Evolutionary conservation across 768 basidiomycete species (phyloP), one percentile per base, ranked within the genome.

Genomic region (Podaxis sp.): DNA sequence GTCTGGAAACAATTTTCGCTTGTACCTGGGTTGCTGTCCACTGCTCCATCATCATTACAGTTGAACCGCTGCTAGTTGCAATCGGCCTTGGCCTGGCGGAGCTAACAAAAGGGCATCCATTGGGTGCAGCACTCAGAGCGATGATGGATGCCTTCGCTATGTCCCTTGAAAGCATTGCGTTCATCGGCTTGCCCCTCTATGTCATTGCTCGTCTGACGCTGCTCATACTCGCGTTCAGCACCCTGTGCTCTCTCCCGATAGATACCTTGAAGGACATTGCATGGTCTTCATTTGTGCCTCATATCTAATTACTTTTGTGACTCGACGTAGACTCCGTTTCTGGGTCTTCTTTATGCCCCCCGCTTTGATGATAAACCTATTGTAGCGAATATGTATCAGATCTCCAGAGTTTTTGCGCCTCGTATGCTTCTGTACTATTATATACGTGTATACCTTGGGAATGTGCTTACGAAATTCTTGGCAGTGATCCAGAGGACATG

Each of bases 1-100:
- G 67, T 33, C 37, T 68, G 4, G 48, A 62, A 0, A 70, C 69
- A 2, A 66, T 69, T 10, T 67, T 68, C 15, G 65, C 65, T 0
- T 70, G 66, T 48, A 67, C 67, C 2, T 70, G 69, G 69, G 60
- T 70, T 8, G 65, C 69, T 0, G 66, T 67, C 20, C 69, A 70
- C 52, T 41, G 40, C 17, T 41, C 40, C 10, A 10, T 41, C 40
- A 17, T 41, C 40, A 41, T 41, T 17, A 41, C 40, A 6, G 40
- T 41, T 17, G 40, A 41, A 41, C 40, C 40, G 3, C 17, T 41
- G 40, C 40, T 17, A 2, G 40, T 17, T 2, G 40, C 40, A 10
- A 13, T 41, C 2, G 40, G 40, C 12, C 12, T 41, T 41, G 12
- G 40, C 2, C 12, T 41, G 2, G 10, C 3, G 3, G 17, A 17